These are phyloP conservation scores for Naganishia liquefaciens DNA, from an alignment of 1,284 basidiomycete species.

Conservation along the genomic window DNA sequence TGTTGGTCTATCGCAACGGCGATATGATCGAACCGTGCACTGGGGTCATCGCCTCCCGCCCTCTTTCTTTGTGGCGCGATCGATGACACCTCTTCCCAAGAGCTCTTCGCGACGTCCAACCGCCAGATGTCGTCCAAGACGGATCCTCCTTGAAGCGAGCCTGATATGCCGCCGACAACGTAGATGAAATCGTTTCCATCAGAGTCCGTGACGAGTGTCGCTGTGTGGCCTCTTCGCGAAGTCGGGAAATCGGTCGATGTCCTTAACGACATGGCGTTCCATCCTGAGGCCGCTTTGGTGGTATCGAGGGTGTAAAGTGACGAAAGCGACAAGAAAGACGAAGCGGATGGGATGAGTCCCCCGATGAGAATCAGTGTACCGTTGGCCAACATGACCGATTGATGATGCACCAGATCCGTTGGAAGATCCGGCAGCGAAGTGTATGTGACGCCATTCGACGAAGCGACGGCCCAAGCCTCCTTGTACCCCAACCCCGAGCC, in stretches of 20 bases:
- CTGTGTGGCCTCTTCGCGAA: constrained; percentile 66
- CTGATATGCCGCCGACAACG: constrained; percentile 67
- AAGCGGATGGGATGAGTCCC: constrained; percentile 62
- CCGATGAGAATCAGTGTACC: constrained; percentile 73
- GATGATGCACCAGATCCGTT: constrained; percentile 69
- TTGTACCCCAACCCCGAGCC: constrained; percentile 66
- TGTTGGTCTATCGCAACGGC: constrained; percentile 64
- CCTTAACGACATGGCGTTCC: constrained; percentile 50
- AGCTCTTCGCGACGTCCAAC: constrained; percentile 68
- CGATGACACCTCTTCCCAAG: constrained; percentile 40
- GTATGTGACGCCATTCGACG: constrained; percentile 56
- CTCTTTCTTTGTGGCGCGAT: constrained; percentile 26
- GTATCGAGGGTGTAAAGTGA: constrained; percentile 69
- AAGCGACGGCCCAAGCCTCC: constrained; percentile 66
- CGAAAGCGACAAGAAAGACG: constrained; percentile 60
- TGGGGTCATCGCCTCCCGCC: constrained; percentile 53
- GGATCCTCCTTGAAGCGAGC: constrained; percentile 52
- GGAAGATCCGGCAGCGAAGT: constrained; percentile 64
- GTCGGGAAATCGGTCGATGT: constrained; percentile 55
- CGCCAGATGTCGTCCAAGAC: constrained; percentile 69
- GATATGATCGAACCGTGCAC: constrained; percentile 69
- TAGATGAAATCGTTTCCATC: constrained; percentile 61
- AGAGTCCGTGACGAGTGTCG: constrained; percentile 55
- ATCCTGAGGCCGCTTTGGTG: constrained; percentile 56
- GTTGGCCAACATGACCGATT: constrained; percentile 65